Percentiles rank a stretch among this genome's conserved stretches.
These are phyloP conservation scores for Xylaria multiplex DNA, from an alignment of 2,329 filamentous ascomycete genomes.

Conservation along the genomic window DNA sequence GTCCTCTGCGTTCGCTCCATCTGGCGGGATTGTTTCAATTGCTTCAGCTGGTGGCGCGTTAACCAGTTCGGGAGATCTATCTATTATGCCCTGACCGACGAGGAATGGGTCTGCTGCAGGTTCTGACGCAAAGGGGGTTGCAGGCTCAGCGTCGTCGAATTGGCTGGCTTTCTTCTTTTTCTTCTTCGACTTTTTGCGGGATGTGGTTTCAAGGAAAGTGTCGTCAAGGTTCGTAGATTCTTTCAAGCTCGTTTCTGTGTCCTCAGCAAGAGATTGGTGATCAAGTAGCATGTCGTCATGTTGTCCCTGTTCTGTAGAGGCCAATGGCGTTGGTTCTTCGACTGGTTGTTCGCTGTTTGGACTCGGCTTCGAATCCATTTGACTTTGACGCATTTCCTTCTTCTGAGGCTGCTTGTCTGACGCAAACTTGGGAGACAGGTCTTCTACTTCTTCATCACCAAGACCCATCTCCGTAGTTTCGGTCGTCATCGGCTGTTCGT, in stretches of 20 bases:
- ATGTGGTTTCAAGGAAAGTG: constrained; percentile 35
- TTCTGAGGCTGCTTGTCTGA: constrained; percentile 26
- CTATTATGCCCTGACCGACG: constrained; percentile 11
- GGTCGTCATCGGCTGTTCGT: constrained; percentile 30
- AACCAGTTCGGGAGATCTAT: constrained; percentile 15
- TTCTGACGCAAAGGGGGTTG: constrained; percentile 28
- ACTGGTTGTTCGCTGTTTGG: constrained; percentile 23
- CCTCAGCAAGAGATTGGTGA: constrained; percentile 39
- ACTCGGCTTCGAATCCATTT: constrained; percentile 33
- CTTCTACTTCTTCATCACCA: constrained; percentile 24
- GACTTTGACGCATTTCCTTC: constrained; percentile 27
- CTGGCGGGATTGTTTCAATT: constrained; percentile 9
- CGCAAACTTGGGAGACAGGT: constrained; percentile 28
- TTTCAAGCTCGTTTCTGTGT: constrained; percentile 40
- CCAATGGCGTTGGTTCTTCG: constrained; percentile 29
- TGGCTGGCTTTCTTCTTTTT: constrained; percentile 47
- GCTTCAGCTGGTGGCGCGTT: constrained; percentile 17
- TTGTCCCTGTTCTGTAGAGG: constrained; percentile 33
- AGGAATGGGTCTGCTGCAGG: constrained; percentile 30
- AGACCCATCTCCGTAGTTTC: constrained; percentile 30
- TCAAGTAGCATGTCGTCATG: constrained; percentile 29
- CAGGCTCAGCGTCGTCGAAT: constrained; percentile 32
- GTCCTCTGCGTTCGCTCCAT: constrained; percentile 20
- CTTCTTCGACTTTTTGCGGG: constrained; percentile 48
- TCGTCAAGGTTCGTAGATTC: constrained; percentile 38